These are phyloP conservation scores for Oryza glaberrima DNA, from an alignment of 176 grass and related monocot genomes.

Conservation along the genomic window DNA sequence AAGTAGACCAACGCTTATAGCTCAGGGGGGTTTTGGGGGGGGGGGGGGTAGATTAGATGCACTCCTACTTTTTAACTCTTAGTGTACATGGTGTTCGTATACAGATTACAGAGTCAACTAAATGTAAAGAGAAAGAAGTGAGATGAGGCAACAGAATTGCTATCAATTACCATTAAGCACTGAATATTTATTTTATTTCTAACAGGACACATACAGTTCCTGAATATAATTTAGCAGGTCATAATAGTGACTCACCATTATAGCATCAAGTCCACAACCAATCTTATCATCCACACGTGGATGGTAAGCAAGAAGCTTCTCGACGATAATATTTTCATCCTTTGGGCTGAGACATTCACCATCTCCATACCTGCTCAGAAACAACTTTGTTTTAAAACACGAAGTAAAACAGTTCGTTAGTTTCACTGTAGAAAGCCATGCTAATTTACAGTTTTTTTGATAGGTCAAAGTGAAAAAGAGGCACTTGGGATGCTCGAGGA, in stretches of 20 bases:
- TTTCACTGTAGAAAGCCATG: neutral
- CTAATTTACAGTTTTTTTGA: conserved; percentile 4
- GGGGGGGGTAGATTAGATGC: too few species aligned
- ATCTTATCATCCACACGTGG: conserved; percentile 81
- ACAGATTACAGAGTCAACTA: neutral
- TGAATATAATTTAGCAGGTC: neutral
- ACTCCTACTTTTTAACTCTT: neutral
- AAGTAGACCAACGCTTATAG: neutral
- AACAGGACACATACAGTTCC: neutral
- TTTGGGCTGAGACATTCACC: conserved; percentile 62
- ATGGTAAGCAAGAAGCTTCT: conserved; percentile 85
- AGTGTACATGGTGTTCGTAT: neutral
- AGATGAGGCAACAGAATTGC: neutral
- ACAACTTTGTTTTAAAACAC: neutral
- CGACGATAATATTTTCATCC: conserved; percentile 63
- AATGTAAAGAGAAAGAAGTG: neutral
- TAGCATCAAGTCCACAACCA: conserved; percentile 76
- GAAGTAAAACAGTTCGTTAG: conserved; percentile 2
- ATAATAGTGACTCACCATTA: conserved; percentile 66
- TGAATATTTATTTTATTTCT: neutral
- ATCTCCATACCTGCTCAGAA: conserved; percentile 67
- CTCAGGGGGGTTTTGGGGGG: too few species aligned
- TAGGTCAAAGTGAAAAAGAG: neutral
- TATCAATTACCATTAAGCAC: neutral
- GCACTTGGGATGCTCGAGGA: neutral